Base-by-base conservation (phyloP, 2,329 filamentous ascomycete genomes). In the Aspergillus piperis region DNA sequence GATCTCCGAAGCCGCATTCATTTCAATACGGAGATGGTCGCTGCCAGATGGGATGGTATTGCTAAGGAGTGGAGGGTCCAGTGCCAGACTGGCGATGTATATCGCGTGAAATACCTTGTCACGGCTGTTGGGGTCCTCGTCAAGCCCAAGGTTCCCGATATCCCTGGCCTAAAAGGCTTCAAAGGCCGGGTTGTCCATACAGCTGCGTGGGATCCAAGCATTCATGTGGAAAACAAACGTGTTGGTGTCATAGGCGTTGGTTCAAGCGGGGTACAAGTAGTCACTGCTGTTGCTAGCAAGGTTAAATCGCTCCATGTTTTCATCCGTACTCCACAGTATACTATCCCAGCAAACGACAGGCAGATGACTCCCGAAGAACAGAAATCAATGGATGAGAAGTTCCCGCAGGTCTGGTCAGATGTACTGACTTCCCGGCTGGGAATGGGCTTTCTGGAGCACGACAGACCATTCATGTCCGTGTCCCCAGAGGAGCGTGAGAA, bases 151-250 rank as follows among this genome's bases (percentile, higher is more conserved):
- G 83, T 80, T 77, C 84, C 85, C 1, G 76, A 79, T 17, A 80
- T 87, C 21, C 77, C 80, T 0, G 85, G 84, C 0, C 62, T 83
- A 0, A 64, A 79, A 2, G 74, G 72, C n/a, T 88, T 84, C 73
- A 70, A 78, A 51, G 84, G 84, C 8, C 68, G 72, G 8, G 72
- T 85, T 7, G 74, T 85, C 25, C 84, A 88, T 66, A 82, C 81
- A 0, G 80, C 83, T 0, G 71, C 77, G 32, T 88, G 84, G 83
- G 77, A 82, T 7, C 67, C 80, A 8, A 74, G 76, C 3, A 70
- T 82, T 5, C 74, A 82, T 23, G 67, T 83, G 10, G 66, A 68
- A 1, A 78, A 72, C 23, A 82, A 82, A 59, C 74, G 73, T 5
- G 82, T 86, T 8, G 78, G 79, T 4, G 70, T 86, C 8, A 78